Base-by-base conservation (phyloP, 2,329 filamentous ascomycete species). In the Mollisiaceae sp. region DNA sequence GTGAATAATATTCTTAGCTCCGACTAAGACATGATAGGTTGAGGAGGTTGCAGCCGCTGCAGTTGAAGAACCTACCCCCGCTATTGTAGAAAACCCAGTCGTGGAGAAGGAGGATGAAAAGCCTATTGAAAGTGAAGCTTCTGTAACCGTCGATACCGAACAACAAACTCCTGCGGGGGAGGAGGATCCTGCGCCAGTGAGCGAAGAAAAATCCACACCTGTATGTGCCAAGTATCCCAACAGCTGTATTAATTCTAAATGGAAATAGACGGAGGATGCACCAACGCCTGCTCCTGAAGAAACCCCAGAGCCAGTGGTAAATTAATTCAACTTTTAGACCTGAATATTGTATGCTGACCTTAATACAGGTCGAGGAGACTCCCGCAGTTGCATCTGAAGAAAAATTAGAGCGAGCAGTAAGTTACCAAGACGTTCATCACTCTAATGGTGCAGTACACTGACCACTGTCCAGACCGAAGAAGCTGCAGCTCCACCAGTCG, bases 281-380 rank as follows among this genome's bases (percentile, higher is more conserved):
- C 24, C 50, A 32, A 11, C 27, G 6, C 24, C 45, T 50, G 45
- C 22, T 32, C 22, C 11, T 27, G 24, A 32, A 32, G 50, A 35
- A n/a, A 54, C 12, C 3, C 3, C 22, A 6, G 57, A 60, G 15
- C 47, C 36, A 20, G 24, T 55, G 27, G 62, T 64, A 56, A 18
- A 3, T 8, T 2, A 20, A n/a, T n/a, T 14, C 56, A 32, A 60
- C 15, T 9, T 8, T 24, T 18, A 24, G 56, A 15, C 32, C 2
- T 27, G n/a, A 57, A 9, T 11, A 12, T 58, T 2, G 9, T 6
- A 20, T 38, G 20, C 45, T 63, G n/a, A 63, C 24, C 14, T 27
- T 1, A 11, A 47, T 41, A 11, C n/a, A 64, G 56, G 36, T 18
- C 27, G 59, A 63, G 39, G 59, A 62, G 35, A 35, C 27, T 62